Evolutionary conservation across 805 yeast genomes (phyloP).

Genomic region (Kodamaea sagamina): DNA sequence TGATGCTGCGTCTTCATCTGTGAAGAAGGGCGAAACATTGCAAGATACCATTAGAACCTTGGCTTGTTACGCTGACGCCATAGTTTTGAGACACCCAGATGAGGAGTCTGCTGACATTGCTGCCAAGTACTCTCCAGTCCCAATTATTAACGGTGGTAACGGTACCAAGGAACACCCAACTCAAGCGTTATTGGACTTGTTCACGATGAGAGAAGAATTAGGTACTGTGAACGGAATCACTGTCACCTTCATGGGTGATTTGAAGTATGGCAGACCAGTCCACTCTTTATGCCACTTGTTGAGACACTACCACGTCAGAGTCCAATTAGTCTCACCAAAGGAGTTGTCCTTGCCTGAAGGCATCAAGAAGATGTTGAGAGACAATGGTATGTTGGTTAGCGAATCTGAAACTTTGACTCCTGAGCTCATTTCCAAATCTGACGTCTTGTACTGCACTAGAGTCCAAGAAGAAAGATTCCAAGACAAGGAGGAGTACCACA

Average conservation of each 20-base stretch:
- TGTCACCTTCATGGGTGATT: slow-evolving; percentile 98
- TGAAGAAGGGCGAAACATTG: slow-evolving; percentile 95
- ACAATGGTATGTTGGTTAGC: slow-evolving; percentile 65
- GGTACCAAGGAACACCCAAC: slow-evolving; percentile 99
- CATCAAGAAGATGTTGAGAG: slow-evolving; percentile 63
- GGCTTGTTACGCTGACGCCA: slow-evolving; percentile 95
- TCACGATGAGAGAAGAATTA: slow-evolving; percentile 97
- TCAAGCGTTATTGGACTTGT: slow-evolving; percentile 94
- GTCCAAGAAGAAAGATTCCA: slow-evolving; percentile 96
- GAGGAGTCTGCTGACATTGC: slow-evolving; percentile 92
- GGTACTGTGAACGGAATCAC: slow-evolving; percentile 98
- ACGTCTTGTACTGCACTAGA: slow-evolving; percentile 96
- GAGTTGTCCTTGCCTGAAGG: slow-evolving; percentile 82
- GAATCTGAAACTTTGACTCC: slow-evolving; percentile 81
- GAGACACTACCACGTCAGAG: slow-evolving; percentile 87
- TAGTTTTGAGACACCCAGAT: slow-evolving; percentile 94
- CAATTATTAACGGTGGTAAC: slow-evolving; percentile 96
- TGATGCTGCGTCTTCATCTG: slow-evolving; percentile 85
- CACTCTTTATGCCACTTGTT: slow-evolving; percentile 92
- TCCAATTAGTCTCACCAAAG: slow-evolving; percentile 88
- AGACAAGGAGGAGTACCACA: slow-evolving; percentile 72
- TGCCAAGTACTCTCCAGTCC: slow-evolving; percentile 94
- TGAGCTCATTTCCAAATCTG: slow-evolving; percentile 84
- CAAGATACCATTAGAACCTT: slow-evolving; percentile 95
- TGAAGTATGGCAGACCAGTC: slow-evolving; percentile 97